Evolutionary conservation across 192 early-diverging fungal species (phyloP), one percentile per base, ranked within the genome.

Genomic region (Pilobolus umbonatus): DNA sequence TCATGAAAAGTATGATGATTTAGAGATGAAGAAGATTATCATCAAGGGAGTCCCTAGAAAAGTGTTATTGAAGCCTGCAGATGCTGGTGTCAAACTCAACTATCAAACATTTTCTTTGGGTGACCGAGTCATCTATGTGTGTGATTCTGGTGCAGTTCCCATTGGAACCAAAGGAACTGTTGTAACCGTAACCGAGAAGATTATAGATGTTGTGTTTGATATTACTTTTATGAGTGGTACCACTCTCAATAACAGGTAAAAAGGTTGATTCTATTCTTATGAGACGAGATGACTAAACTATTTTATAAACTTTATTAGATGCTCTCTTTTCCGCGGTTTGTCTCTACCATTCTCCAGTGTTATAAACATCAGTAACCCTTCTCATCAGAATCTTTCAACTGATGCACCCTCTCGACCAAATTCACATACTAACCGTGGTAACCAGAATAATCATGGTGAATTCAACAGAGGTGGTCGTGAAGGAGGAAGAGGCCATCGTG

Each of bases 201-300:
- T 78, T 44, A 66, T 97, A 4, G 95, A 98, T 61, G 80, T 99
- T 14, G 67, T 99, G 0, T 91, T 98, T 62, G 96, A 99, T 72
- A 62, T 71, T 54, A 60, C 81, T 5, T 90, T 96, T 60, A 82
- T 94, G 72, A 85, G 83, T 52, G 92, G 89, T 2, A 79, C 74
- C 17, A 84, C 75, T 31, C 73, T 98, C n/a, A 85, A 84, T 38
- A 88, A 86, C 36, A 67, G 85, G 60, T 85, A 60, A 57, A 65
- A 51, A 19, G 32, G 1, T 31, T 19, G 19, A 29, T 3, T 19
- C 1, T 3, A 50, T 4, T 3, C 19, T 2, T 3, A 6, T 34
- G 10, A 51, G 2, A 28, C 25, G 29, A 49, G 4, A 36, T 36
- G 35, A 8, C 12, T 12, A 8, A 8, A 12, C 35, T 36, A 8